Evolutionary conservation across 306 rosid species (phyloP).

Genomic region (Acacia crassicarpa): DNA sequence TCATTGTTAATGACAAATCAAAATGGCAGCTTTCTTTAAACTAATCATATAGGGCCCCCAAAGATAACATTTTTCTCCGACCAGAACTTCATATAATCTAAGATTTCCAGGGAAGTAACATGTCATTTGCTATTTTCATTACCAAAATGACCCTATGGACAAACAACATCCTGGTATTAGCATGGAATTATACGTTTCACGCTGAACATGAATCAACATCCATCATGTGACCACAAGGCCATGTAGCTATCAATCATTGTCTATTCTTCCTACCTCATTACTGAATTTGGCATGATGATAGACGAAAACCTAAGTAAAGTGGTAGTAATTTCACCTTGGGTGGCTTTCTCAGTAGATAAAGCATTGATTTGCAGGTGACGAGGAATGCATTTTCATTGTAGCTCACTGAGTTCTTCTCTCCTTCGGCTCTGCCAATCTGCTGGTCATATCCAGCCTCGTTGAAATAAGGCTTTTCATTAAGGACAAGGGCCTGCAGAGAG

Average conservation of each 20-base stretch:
- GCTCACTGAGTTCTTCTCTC: conserved; percentile 90
- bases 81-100: background rate
- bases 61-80: background rate
- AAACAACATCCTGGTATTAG: background rate
- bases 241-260: background rate
- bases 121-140: background rate
- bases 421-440: conserved; percentile 88
- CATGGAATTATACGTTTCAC: background rate
- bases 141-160: background rate
- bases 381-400: conserved; percentile 95
- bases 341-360: conserved; percentile 64
- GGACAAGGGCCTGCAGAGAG: conserved; percentile 96
- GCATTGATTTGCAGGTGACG: conserved; percentile 81
- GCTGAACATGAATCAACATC: conserved; percentile 1
- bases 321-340: conserved; percentile 61
- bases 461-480: conserved; percentile 94
- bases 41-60: background rate
- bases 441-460: conserved; percentile 97
- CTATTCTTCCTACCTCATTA: conserved; percentile 4
- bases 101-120: background rate
- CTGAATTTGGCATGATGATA: background rate
- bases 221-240: conserved; percentile 3
- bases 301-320: conserved; percentile 4
- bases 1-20: conserved; percentile 26
- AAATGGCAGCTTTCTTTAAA: background rate